Evolutionary conservation across 2,329 filamentous ascomycete genomes (phyloP), one percentile per base, ranked within the genome.

Genomic region (Trichothecium sympodiale): DNA sequence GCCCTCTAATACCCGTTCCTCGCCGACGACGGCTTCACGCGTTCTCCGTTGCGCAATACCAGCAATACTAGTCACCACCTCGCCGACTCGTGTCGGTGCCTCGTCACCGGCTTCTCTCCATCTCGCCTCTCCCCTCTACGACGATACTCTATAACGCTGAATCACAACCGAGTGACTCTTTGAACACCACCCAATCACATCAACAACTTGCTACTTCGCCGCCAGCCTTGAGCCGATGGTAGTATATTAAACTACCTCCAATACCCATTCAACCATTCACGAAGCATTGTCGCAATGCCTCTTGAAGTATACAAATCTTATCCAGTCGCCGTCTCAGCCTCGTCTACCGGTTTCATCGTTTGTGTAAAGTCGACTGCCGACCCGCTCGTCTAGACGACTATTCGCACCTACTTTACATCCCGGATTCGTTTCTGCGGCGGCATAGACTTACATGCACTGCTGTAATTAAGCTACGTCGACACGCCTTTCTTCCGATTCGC

Each of bases 311-410:
- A 55, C 49, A 50, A 49, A 50, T 47, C 54, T 54, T 62, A 60
- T 63, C 68, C 73, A 77, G 74, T 78, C 72, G 73, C 67, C 69
- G 62, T 71, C 71, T 69, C 64, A 59, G 69, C 65, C 61, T 65
- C 61, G 71, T 74, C 68, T 54, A 65, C 71, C 71, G 69, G 71
- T 71, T 57, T 64, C 55, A 65, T 72, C 64, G 56, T 64, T 62
- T 56, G 65, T 71, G 65, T 65, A 67, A 65, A 63, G 54, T 60
- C 59, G 56, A 60, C 57, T 57, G 51, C 51, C 52, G 53, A 52
- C 56, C 48, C 44, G 38, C 41, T 55, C 51, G 56, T 64, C 55
- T 72, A 69, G 58, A 56, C 57, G 47, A 36, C 12, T 30, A 28
- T 34, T 27, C 39, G 29, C 37, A 33, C 53, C 54, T 52, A 46